These are phyloP conservation scores for Penicillium italicum DNA, from an alignment of 2,329 filamentous ascomycete genomes.

Conservation along the genomic window DNA sequence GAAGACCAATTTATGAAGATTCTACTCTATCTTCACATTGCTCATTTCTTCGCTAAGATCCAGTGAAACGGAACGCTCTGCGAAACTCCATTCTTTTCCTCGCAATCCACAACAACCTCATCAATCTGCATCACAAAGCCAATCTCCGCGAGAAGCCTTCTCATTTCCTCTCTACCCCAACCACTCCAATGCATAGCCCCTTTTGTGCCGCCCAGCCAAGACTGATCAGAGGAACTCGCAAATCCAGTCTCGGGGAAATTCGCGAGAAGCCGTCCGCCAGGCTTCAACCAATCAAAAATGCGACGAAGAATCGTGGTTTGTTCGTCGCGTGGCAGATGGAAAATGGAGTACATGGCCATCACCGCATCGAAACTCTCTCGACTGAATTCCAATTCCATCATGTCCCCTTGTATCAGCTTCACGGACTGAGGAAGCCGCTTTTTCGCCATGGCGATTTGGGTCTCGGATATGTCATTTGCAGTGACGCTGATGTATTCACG, in stretches of 20 bases:
- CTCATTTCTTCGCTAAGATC: slow-evolving; percentile 16
- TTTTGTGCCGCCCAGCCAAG: slow-evolving; percentile 35
- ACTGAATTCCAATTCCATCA: slow-evolving; percentile 40
- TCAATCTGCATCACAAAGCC: slow-evolving; percentile 23
- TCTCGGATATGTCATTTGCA: slow-evolving; percentile 44
- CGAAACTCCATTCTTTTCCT: slow-evolving; percentile 16
- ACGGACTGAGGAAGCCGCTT: slow-evolving; percentile 22
- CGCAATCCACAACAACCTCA: slow-evolving; percentile 23
- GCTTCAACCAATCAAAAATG: slow-evolving; percentile 50
- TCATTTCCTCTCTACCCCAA: slow-evolving; percentile 36
- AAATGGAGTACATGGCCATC: slow-evolving; percentile 53
- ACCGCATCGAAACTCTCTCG: slow-evolving; percentile 47
- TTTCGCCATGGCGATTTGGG: slow-evolving; percentile 39
- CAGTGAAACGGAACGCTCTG: slow-evolving; percentile 18
- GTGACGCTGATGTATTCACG: slow-evolving; percentile 28
- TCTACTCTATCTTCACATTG: background rate
- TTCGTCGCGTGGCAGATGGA: slow-evolving; percentile 53
- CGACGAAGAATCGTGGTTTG: slow-evolving; percentile 48
- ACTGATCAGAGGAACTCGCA: slow-evolving; percentile 12
- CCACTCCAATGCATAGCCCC: slow-evolving; percentile 42
- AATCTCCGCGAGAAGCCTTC: slow-evolving; percentile 22
- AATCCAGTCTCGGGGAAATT: slow-evolving; percentile 42
- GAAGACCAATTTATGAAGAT: background rate
- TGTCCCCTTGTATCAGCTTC: slow-evolving; percentile 40
- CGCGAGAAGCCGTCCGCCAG: slow-evolving; percentile 50